A percentile compares a stretch with the other conserved stretches of the same genome.
phyloP scores from a whole-genome alignment of 495 filamentous ascomycete species.

The Amorphotheca resinae region DNA sequence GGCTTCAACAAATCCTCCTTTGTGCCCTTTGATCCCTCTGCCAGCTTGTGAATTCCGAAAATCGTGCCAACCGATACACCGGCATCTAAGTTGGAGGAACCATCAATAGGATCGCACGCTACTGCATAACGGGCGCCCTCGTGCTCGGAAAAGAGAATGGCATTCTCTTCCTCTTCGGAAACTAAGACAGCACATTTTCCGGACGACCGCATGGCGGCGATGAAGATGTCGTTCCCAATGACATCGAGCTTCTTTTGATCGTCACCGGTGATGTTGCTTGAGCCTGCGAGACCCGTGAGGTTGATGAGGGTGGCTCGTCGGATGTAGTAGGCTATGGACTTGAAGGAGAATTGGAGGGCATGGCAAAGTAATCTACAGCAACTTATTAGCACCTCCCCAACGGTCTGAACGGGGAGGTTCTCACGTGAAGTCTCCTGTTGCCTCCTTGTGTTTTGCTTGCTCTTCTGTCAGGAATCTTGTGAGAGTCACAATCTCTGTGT shows the following conservation, averaged over 20 bases:
- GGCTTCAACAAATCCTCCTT: slow-evolving; percentile 79
- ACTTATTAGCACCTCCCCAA: slow-evolving; percentile 3
- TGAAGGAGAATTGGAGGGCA: slow-evolving; percentile 97
- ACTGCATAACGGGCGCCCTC: slow-evolving; percentile 82
- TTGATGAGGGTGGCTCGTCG: slow-evolving; percentile 95
- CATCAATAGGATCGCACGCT: slow-evolving; percentile 95
- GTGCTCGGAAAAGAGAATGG: slow-evolving; percentile 74
- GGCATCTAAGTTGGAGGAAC: slow-evolving; percentile 92
- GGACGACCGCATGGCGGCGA: slow-evolving; percentile 82
- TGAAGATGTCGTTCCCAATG: slow-evolving; percentile 95
- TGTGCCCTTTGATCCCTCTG: slow-evolving; percentile 52
- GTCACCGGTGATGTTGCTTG: slow-evolving; percentile 89
- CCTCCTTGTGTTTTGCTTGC: slow-evolving; percentile 83
- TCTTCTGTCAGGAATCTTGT: slow-evolving; percentile 93
- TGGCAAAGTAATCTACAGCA: slow-evolving; percentile 74
- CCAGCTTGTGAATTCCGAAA: slow-evolving; percentile 86
- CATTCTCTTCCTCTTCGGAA: slow-evolving; percentile 91
- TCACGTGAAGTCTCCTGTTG: slow-evolving; percentile 96
- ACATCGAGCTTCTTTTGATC: slow-evolving; percentile 99
- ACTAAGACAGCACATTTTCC: slow-evolving; percentile 84
- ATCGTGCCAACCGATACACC: slow-evolving; percentile 98
- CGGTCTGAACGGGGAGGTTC: not conserved
- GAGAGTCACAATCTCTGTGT: slow-evolving; percentile 91
- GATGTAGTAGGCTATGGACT: slow-evolving; percentile 99
- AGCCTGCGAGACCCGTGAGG: slow-evolving; percentile 86